Conservation (phyloP, 306 rosid species). For the Delonix regia region DNA sequence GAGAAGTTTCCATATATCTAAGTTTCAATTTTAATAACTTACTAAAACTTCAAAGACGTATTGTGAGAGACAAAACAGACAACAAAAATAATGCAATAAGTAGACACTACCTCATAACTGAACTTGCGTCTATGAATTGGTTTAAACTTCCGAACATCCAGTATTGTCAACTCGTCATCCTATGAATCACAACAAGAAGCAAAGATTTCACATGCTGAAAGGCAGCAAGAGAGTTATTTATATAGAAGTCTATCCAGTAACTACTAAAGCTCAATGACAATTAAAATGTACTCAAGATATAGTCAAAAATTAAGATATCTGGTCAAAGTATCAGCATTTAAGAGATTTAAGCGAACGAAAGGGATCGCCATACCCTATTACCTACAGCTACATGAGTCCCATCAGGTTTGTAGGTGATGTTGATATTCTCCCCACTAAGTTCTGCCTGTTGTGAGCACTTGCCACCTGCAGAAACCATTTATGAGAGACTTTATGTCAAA, state of each 20-base stretch:
- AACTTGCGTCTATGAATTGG: slow-evolving; percentile 93
- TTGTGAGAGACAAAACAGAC: slow-evolving; percentile 19
- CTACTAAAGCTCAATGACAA: slow-evolving; percentile 27
- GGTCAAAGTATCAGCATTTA: slow-evolving; percentile 17
- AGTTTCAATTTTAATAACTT: slow-evolving; percentile 8
- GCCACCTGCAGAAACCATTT: slow-evolving; percentile 65
- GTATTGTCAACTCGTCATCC: slow-evolving; percentile 95
- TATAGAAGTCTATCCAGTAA: slow-evolving; percentile 17
- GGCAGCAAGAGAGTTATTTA: slow-evolving; percentile 18
- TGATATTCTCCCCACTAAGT: slow-evolving; percentile 93
- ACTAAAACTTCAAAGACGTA: background rate
- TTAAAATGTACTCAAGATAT: background rate
- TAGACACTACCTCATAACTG: slow-evolving; percentile 76
- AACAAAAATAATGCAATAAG: slow-evolving; percentile 21
- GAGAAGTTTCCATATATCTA: slow-evolving; percentile 9
- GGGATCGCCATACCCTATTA: slow-evolving; percentile 68
- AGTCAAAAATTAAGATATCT: slow-evolving; percentile 18
- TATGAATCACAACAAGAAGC: slow-evolving; percentile 29
- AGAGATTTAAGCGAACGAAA: slow-evolving; percentile 34
- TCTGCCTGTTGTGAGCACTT: slow-evolving; percentile 91
- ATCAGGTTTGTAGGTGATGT: slow-evolving; percentile 97
- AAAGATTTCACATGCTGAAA: slow-evolving; percentile 12
- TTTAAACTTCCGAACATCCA: slow-evolving; percentile 94
- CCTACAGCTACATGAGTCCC: slow-evolving; percentile 95
- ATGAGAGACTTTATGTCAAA: slow-evolving; percentile 23